Evolutionary conservation across 2,329 filamentous ascomycete genomes (phyloP).

Genomic region (Coniochaeta sp.): DNA sequence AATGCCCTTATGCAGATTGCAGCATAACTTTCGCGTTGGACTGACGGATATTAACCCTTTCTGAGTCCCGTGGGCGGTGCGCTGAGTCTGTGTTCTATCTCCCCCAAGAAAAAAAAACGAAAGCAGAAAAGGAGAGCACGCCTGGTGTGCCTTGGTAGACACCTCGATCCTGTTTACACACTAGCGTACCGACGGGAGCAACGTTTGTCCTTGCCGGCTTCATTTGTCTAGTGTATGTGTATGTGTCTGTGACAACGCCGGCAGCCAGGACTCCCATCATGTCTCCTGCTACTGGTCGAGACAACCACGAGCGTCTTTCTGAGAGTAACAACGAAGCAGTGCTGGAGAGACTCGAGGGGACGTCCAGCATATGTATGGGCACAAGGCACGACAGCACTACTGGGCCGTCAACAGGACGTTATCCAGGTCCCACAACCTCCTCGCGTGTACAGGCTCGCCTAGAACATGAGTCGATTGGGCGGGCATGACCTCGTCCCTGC

Average conservation of each 20-base stretch:
- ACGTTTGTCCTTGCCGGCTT: not conserved
- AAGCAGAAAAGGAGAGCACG: not conserved
- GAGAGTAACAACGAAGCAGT: not conserved
- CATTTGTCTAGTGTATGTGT: not conserved
- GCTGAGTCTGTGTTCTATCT: not conserved
- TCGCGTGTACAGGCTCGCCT: conserved; percentile 1
- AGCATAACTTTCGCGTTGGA: not conserved
- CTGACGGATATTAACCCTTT: not conserved
- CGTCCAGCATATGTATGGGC: not conserved
- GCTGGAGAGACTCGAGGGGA: not conserved
- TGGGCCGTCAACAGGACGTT: not conserved
- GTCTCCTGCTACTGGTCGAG: not conserved
- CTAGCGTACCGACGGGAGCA: not conserved
- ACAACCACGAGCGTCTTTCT: not conserved
- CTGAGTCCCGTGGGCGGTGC: not conserved
- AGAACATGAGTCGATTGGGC: not conserved
- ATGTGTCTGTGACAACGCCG: not conserved
- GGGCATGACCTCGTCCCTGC: not conserved
- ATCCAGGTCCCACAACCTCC: not conserved
- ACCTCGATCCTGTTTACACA: not conserved
- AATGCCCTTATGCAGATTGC: not conserved
- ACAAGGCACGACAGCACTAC: not conserved
- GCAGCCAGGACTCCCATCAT: not conserved
- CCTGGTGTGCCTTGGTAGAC: not conserved
- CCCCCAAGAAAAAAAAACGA: not conserved